These are phyloP conservation scores for Cryphonectria japonica DNA, from an alignment of 2,329 filamentous ascomycete species.

Conservation along the genomic window DNA sequence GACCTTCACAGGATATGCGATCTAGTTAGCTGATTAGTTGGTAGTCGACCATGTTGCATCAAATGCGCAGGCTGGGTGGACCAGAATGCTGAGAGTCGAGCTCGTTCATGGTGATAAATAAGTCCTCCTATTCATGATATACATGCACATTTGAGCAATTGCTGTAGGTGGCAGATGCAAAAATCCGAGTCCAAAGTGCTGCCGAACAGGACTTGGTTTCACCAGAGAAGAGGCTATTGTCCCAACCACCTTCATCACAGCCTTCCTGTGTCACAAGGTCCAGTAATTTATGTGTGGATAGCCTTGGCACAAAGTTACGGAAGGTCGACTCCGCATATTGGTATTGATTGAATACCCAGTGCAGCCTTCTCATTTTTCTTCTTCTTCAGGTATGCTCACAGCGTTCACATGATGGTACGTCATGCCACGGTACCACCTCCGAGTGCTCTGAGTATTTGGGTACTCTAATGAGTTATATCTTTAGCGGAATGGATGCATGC, in stretches of 20 bases:
- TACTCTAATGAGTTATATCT: not conserved
- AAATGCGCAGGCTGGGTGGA: not conserved
- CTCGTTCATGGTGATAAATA: not conserved
- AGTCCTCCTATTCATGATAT: slow-evolving; percentile 2
- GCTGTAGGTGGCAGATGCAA: not conserved
- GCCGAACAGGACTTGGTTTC: not conserved
- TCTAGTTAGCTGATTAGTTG: not conserved
- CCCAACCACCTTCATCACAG: too few species aligned
- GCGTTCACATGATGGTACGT: not conserved
- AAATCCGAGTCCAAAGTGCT: not conserved
- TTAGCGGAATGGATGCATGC: too few species aligned
- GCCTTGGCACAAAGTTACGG: not conserved
- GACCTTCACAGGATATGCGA: not conserved
- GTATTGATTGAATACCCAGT: not conserved
- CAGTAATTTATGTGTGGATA: not conserved
- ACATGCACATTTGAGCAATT: not conserved
- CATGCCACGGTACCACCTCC: not conserved
- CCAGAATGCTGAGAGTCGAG: slow-evolving; percentile 9
- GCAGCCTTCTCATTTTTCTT: too few species aligned
- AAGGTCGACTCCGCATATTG: slow-evolving; percentile 2
- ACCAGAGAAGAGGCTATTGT: too few species aligned
- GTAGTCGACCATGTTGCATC: not conserved
- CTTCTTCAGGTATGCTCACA: not conserved
- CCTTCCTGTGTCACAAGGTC: too few species aligned
- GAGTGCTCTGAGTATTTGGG: too few species aligned